A percentile compares a stretch with the other conserved stretches of the same genome.
Conservation (phyloP, 768 basidiomycete species). For the Hygrocybe coccinea region DNA sequence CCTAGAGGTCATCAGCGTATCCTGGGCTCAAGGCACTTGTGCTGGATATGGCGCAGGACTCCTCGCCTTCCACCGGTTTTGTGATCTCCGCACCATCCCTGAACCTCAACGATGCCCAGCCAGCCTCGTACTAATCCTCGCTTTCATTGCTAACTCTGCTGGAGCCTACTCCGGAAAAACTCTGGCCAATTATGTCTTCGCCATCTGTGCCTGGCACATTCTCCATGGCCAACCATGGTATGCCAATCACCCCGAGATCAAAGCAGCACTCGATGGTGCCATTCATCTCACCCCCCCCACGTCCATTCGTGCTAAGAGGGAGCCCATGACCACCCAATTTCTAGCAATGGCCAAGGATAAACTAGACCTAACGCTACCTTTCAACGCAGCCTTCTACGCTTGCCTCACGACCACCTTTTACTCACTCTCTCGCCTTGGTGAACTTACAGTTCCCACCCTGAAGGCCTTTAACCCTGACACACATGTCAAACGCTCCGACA, state of each 20-base stretch:
- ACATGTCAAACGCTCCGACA: slow-evolving; percentile 26
- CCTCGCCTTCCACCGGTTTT: slow-evolving; percentile 36
- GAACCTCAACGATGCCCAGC: slow-evolving; percentile 32
- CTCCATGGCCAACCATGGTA: slow-evolving; percentile 35
- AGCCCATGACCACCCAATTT: slow-evolving; percentile 26
- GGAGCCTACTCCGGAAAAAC: slow-evolving; percentile 31
- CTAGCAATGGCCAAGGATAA: slow-evolving; percentile 16
- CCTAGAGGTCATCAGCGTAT: slow-evolving; percentile 16
- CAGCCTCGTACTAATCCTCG: slow-evolving; percentile 16
- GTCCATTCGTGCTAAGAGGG: slow-evolving; percentile 25
- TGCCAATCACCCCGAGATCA: slow-evolving; percentile 22
- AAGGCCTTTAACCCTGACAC: slow-evolving; percentile 25
- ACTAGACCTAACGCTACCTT: slow-evolving; percentile 25
- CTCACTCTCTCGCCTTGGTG: slow-evolving; percentile 27
- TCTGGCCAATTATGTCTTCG: slow-evolving; percentile 35
- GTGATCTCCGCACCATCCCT: slow-evolving; percentile 27
- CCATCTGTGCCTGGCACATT: slow-evolving; percentile 44
- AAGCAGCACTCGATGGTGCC: slow-evolving; percentile 28
- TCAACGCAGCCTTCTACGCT: slow-evolving; percentile 34
- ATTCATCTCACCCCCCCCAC: slow-evolving; percentile 25
- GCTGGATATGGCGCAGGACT: slow-evolving; percentile 38
- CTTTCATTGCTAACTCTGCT: slow-evolving; percentile 28
- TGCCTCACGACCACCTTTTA: slow-evolving; percentile 40
- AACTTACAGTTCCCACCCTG: slow-evolving; percentile 34
- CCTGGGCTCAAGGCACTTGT: slow-evolving; percentile 29